Conservation (phyloP, 2,329 filamentous ascomycete species). For the Hysterium pulicare region DNA sequence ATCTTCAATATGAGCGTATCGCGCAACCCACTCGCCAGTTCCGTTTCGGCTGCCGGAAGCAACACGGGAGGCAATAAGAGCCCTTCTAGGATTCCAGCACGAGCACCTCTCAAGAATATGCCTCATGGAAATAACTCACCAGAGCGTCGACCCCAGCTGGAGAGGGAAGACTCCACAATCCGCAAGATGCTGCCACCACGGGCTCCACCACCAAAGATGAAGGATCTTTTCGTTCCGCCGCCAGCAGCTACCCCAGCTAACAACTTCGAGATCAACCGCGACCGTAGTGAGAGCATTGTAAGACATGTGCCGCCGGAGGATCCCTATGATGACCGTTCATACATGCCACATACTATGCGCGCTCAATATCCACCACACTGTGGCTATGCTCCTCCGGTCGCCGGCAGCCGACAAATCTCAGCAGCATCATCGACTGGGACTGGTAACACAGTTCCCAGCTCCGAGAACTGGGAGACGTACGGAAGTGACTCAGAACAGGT, state of each 20-base stretch:
- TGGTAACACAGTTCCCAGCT: slow-evolving; percentile 65
- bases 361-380: slow-evolving; percentile 19
- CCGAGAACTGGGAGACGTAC: slow-evolving; percentile 98
- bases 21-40: slow-evolving; percentile 36
- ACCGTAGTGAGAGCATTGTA: slow-evolving; percentile 57
- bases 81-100: slow-evolving; percentile 67
- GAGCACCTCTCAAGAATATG: slow-evolving; percentile 66
- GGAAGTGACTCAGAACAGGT: slow-evolving; percentile 76
- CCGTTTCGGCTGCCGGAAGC: slow-evolving; percentile 22
- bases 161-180: slow-evolving; percentile 28
- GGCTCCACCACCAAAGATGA: slow-evolving; percentile 82
- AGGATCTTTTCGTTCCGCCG: slow-evolving; percentile 66
- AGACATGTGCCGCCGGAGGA: slow-evolving; percentile 70
- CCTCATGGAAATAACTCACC: slow-evolving; percentile 75
- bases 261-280: slow-evolving; percentile 38
- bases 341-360: slow-evolving; percentile 30
- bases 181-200: slow-evolving; percentile 45
- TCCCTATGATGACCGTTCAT: slow-evolving; percentile 66
- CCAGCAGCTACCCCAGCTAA: slow-evolving; percentile 45
- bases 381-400: slow-evolving; percentile 27
- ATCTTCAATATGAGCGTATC: slow-evolving; percentile 35
- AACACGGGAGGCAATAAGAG: slow-evolving; percentile 42
- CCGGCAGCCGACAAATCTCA: slow-evolving; percentile 62
- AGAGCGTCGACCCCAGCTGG: slow-evolving; percentile 54
- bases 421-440: slow-evolving; percentile 57